phyloP scores from a whole-genome alignment of 2,329 filamentous ascomycete genomes.

The Claviceps maximensis region DNA sequence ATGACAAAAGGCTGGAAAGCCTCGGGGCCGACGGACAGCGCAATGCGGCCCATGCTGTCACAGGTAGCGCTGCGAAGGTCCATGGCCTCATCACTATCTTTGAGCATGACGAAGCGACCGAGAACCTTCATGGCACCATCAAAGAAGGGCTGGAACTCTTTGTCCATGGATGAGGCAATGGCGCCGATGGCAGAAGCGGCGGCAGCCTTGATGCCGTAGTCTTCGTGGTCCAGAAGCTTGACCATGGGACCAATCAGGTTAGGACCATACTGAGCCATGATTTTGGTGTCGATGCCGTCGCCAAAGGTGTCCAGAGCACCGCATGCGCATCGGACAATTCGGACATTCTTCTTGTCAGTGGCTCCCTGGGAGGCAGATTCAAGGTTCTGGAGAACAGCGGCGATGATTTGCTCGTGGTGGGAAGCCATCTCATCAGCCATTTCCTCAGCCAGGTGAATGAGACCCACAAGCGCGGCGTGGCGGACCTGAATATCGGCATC shows the following conservation, averaged over 20 bases:
- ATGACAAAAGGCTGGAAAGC: conserved; percentile 85
- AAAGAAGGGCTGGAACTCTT: conserved; percentile 83
- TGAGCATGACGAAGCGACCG: conserved; percentile 69
- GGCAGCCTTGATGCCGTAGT: conserved; percentile 80
- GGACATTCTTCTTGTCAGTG: conserved; percentile 60
- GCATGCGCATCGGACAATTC: conserved; percentile 81
- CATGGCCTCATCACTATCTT: conserved; percentile 80
- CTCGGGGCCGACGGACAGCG: conserved; percentile 70
- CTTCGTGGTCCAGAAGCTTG: conserved; percentile 67
- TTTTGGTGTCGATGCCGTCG: conserved; percentile 64
- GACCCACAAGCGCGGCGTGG: conserved; percentile 72
- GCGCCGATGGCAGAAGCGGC: conserved; percentile 83
- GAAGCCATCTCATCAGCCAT: conserved; percentile 79
- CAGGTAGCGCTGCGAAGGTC: conserved; percentile 80
- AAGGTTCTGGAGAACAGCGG: conserved; percentile 75
- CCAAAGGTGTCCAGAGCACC: conserved; percentile 85
- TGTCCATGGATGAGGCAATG: conserved; percentile 73
- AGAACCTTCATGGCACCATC: conserved; percentile 82
- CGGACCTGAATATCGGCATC: conserved; percentile 77
- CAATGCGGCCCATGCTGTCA: conserved; percentile 88
- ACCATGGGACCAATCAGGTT: conserved; percentile 78
- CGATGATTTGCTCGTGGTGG: conserved; percentile 74
- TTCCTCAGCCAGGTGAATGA: conserved; percentile 85
- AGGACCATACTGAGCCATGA: conserved; percentile 69
- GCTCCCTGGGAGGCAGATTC: conserved; percentile 61